A percentile compares a stretch with the other conserved stretches of the same genome.
Evolutionary conservation across 2,329 filamentous ascomycete species (phyloP).

Genomic region (Colletotrichum sidae): DNA sequence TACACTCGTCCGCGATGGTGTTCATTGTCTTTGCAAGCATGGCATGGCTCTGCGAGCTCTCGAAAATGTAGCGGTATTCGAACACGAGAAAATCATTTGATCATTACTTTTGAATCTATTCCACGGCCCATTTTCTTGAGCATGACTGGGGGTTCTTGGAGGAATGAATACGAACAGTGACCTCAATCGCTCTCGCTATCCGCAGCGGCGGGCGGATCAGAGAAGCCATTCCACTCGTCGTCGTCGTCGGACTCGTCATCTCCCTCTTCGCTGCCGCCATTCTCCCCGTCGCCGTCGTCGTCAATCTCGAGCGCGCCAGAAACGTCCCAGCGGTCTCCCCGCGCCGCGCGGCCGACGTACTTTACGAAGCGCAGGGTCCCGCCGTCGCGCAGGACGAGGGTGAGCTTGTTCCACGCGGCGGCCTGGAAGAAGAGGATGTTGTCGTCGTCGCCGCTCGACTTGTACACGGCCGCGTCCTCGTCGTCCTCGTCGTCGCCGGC

Average conservation of each 20-base stretch:
- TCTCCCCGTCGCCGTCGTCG: slow-evolving; percentile 61
- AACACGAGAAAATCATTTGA: neutral
- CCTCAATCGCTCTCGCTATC: slow-evolving; percentile 49
- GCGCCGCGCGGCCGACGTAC: slow-evolving; percentile 86
- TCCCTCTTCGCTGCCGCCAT: slow-evolving; percentile 50
- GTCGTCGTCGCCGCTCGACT: slow-evolving; percentile 80
- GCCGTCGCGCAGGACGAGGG: slow-evolving; percentile 87
- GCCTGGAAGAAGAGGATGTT: slow-evolving; percentile 74
- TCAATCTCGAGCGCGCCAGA: slow-evolving; percentile 81
- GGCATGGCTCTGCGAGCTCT: slow-evolving; percentile 5
- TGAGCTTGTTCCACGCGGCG: slow-evolving; percentile 88
- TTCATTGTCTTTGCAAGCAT: neutral
- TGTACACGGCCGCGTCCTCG: slow-evolving; percentile 84
- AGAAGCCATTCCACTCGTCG: slow-evolving; percentile 70
- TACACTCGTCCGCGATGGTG: no score
- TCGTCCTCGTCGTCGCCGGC: slow-evolving; percentile 80
- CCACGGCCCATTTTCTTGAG: neutral
- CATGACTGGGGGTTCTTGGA: neutral
- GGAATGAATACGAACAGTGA: neutral
- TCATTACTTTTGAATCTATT: slow-evolving; percentile 8
- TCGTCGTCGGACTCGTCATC: slow-evolving; percentile 52
- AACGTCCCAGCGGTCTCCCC: slow-evolving; percentile 93
- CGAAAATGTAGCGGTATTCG: no score
- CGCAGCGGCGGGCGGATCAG: slow-evolving; percentile 45
- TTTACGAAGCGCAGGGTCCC: slow-evolving; percentile 94